Conservation (phyloP, 805 yeast genomes). For the Starmerella kuoi region DNA sequence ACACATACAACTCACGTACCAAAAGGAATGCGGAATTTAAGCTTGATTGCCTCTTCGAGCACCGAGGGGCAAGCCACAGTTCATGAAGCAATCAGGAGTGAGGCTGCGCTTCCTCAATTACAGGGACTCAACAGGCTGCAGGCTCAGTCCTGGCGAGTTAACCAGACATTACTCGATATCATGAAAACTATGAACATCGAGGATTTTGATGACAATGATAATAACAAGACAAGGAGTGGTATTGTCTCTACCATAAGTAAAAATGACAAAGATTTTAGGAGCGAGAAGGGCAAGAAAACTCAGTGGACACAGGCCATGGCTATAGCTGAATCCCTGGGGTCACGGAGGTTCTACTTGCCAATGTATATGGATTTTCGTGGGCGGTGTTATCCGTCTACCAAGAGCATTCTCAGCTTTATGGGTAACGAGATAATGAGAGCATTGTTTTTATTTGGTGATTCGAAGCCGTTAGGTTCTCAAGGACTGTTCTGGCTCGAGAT, state of each 20-base stretch:
- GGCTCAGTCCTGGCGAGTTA: conserved; percentile 15
- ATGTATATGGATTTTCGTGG: conserved; percentile 56
- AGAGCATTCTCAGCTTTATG: conserved; percentile 45
- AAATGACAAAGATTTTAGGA: conserved; percentile 34
- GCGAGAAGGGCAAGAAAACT: conserved; percentile 45
- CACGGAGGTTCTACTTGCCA: conserved; percentile 46
- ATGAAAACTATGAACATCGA: background rate
- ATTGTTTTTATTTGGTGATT: conserved; percentile 40
- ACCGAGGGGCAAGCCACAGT: conserved; percentile 43
- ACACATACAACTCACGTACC: conserved; percentile 23
- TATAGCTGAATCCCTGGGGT: conserved; percentile 80
- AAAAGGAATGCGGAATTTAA: background rate
- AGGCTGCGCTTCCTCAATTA: conserved; percentile 5
- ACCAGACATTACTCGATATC: conserved; percentile 3
- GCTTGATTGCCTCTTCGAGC: conserved; percentile 30
- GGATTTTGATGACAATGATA: background rate
- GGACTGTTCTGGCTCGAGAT: conserved; percentile 43
- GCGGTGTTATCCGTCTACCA: conserved; percentile 45
- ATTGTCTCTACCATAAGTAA: conserved; percentile 31
- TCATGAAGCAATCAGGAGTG: conserved; percentile 5
- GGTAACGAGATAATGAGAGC: conserved; percentile 42
- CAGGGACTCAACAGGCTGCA: conserved; percentile 13
- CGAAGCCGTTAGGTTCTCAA: conserved; percentile 34
- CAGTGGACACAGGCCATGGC: conserved; percentile 66
- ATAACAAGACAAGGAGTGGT: background rate